phyloP scores from a whole-genome alignment of 192 early-diverging fungal species.

The Umbelopsis isabellina region DNA sequence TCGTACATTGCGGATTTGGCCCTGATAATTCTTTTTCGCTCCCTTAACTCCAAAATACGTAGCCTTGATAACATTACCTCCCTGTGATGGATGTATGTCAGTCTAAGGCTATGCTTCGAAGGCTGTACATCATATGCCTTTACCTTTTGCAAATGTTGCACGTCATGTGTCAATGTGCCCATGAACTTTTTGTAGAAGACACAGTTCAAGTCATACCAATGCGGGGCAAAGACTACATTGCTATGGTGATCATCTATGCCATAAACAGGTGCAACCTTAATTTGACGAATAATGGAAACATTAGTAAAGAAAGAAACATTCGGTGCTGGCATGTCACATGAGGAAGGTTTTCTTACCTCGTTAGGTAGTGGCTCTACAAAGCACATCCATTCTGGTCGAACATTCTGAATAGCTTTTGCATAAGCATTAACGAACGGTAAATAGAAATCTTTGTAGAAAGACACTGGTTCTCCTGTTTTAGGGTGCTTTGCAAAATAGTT shows the following conservation, averaged over 20 bases:
- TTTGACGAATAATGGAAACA: neutral
- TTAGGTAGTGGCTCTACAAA: slow-evolving; percentile 88
- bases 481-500: slow-evolving; percentile 75
- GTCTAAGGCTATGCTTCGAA: neutral
- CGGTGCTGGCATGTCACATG: slow-evolving; percentile 23
- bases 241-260: slow-evolving; percentile 49
- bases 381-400: slow-evolving; percentile 52
- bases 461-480: slow-evolving; percentile 51
- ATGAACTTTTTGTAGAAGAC: slow-evolving; percentile 75
- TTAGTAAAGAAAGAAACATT: neutral
- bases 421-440: slow-evolving; percentile 72
- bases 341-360: slow-evolving; percentile 44
- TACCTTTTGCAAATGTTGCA: slow-evolving; percentile 74
- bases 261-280: slow-evolving; percentile 50
- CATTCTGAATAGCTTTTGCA: slow-evolving; percentile 62
- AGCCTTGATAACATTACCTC: slow-evolving; percentile 70
- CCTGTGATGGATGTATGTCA: slow-evolving; percentile 46
- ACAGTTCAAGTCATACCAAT: slow-evolving; percentile 87
- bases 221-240: slow-evolving; percentile 77
- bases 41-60: slow-evolving; percentile 81
- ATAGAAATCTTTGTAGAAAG: slow-evolving; percentile 75
- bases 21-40: slow-evolving; percentile 74
- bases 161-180: slow-evolving; percentile 79
- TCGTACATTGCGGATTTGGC: slow-evolving; percentile 72
- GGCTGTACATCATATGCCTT: slow-evolving; percentile 8